Evolutionary conservation across 768 basidiomycete genomes (phyloP), one percentile per base, ranked within the genome.

Genomic region (Pulveroboletus frians): DNA sequence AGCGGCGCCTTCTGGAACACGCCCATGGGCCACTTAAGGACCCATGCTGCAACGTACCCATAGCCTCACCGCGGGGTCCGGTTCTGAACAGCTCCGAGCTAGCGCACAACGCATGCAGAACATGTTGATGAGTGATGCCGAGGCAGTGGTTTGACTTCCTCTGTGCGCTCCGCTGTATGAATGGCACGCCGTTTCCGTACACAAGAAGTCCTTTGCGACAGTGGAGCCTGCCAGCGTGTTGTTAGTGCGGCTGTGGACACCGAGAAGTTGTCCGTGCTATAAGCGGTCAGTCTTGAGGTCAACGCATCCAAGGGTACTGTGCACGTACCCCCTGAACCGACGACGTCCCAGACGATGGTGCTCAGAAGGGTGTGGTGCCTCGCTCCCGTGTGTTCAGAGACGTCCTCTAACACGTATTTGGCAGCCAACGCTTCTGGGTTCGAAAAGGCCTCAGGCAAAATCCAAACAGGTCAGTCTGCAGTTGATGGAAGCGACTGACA

Each of bases 181-280:
- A 47, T 2, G 32, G 42, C 39, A 39, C 17, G 46, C 35, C 4
- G 32, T 39, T 21, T 38, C 7, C 23, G 14, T 20, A 7, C 40
- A 26, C 27, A 20, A 45, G 0, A 26, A 14, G 11, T 26, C 23
- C 23, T 6, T 26, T 26, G 23, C 23, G 5, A 6, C 7, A 13
- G 14, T 13, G 20, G 5, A 11, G 17, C 23, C 29, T 7, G 34
- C 29, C 17, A 41, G 9, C 35, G 21, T 50, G 55, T 23, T 20
- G 32, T 55, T 53, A 62, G 15, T 32, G 53, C 50, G 53, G 58
- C 40, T 4, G 30, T 47, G 21, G 23, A 3, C 20, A 14, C n/a
- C 32, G 18, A 46, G 14, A 7, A 20, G 15, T 3, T n/a, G 17
- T 20, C 39, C 37, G 43, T 38, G 35, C 47, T 56, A 55, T 43